Evolutionary conservation across 306 rosid species (phyloP), one percentile per base, ranked within the genome.

Genomic region (Luffa aegyptiaca): DNA sequence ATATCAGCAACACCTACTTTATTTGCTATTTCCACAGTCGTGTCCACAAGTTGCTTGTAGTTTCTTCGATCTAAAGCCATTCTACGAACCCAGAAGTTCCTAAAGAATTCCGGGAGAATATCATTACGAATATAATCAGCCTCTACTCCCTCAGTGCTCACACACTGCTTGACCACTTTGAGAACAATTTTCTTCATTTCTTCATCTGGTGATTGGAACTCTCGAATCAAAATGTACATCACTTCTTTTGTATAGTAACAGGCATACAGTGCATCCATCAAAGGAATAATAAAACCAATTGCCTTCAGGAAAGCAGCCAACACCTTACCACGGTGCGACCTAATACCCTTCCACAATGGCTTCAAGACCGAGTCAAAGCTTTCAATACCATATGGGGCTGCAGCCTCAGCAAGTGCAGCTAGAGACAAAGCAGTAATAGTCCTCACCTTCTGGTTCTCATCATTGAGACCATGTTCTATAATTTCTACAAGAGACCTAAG

Each of bases 131-230:
- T 89, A 77, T 94, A 94, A 2, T 94, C 96, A 61, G 98, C 92
- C 73, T 94, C 98, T 33, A 94, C 98, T 65, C 97, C 98, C 86
- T 94, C 98, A 0, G 97, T 92, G 79, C 97, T 92, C 80, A 94
- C 97, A 88, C 97, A 92, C 85, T 94, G 98, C 83, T 94, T 94
- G 77, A 94, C 98, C 85, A 94, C 97, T 87, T 94, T 94, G 82
- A 92, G 76, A 83, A 94, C 96, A 86, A 94, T 94, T 86, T 94
- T 94, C 86, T 94, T 94, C 98, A 94, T 94, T 85, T 94, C 98
- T 86, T 94, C 98, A 84, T 94, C 98, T 8, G 98, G 98, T 73
- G 98, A 94, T 87, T 94, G 98, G 75, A 94, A 94, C 75, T 94
- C 97, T 56, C 98, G 87, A 79, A 92, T 94, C 85, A 94, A 83